Base-by-base conservation (phyloP, 2,329 filamentous ascomycete species). In the Tolypocladium inflatum region DNA sequence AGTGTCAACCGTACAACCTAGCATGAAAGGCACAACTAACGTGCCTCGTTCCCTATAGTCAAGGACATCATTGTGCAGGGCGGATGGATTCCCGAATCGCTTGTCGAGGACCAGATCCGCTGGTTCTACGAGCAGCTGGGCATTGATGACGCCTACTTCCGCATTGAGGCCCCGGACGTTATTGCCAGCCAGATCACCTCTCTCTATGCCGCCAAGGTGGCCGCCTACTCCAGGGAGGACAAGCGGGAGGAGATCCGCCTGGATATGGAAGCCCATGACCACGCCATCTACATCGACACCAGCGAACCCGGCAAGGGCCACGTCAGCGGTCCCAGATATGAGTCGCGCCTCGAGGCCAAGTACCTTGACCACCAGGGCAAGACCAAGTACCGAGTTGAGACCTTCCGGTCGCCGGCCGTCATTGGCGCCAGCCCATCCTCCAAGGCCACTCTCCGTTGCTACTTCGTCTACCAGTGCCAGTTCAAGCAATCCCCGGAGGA, bases 81-180 rank as follows among this genome's bases (percentile, higher is more conserved):
- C 69, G 89, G 87, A 60, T 97, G 95, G 83, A 90, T 99, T 61
- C 94, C 94, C 2, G 81, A 83, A 58, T 80, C 88, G 56, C 89
- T 96, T 64, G 82, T 97, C 62, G 89, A 95, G 62, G 82, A 86
- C 33, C 92, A 99, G 76, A 90, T 92, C 55, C 82, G 85, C 60
- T 99, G 94, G 93, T 99, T 99, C 80, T 99, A 99, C 79, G 90
- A 94, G 71, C 89, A 95, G 73, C 85, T 99, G 30, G 94, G 94
- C 66, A 99, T 99, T 67, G 94, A 99, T 69, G 94, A 97, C 80
- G 93, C 96, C 76, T 97, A 97, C 80, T 97, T 97, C 78, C 86
- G 92, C 71, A 91, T 93, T 64, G 92, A 97, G 78, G 84, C 82
- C 5, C 88, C 89, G 21, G 86, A 90, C 58, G 90, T 90, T 59